phyloP scores from a whole-genome alignment of 352 stramenopile species.

The Globisporangium perplexum region DNA sequence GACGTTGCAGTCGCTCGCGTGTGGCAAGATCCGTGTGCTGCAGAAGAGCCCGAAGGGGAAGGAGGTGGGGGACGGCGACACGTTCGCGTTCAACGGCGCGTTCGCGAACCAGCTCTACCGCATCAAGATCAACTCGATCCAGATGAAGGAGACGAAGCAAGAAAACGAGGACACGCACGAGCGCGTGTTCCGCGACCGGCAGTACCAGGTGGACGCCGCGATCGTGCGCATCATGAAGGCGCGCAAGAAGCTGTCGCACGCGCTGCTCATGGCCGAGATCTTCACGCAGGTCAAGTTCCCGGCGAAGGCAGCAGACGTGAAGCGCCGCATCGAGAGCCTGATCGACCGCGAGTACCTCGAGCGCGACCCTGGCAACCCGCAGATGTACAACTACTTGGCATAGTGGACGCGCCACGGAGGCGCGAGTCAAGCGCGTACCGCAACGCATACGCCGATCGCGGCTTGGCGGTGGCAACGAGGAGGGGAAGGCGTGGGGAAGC shows the following conservation, averaged over 20 bases:
- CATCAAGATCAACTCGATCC: slow-evolving; percentile 95
- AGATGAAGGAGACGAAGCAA: slow-evolving; percentile 93
- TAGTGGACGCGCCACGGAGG: slow-evolving; percentile 14
- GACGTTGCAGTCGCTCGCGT: slow-evolving; percentile 87
- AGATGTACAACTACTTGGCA: slow-evolving; percentile 87
- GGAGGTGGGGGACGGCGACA: slow-evolving; percentile 80
- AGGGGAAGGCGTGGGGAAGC: too few relatives aligned
- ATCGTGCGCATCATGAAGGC: slow-evolving; percentile 99
- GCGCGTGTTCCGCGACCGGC: slow-evolving; percentile 89
- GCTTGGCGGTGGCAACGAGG: not conserved
- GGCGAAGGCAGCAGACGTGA: slow-evolving; percentile 78
- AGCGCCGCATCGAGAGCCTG: slow-evolving; percentile 86
- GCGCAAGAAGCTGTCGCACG: slow-evolving; percentile 94
- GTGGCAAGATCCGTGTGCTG: slow-evolving; percentile 86
- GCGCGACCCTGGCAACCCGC: slow-evolving; percentile 66
- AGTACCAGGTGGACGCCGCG: slow-evolving; percentile 93
- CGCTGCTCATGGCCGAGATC: slow-evolving; percentile 95
- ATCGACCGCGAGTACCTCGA: slow-evolving; percentile 89
- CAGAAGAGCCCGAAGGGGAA: slow-evolving; percentile 85
- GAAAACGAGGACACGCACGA: slow-evolving; percentile 93
- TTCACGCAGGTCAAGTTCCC: slow-evolving; percentile 92
- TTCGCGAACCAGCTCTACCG: slow-evolving; percentile 88
- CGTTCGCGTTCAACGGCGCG: slow-evolving; percentile 81
- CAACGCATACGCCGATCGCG: too few relatives aligned
- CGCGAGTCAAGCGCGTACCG: too few relatives aligned